Conservation (phyloP, 257 asterid species). For the Eucommia ulmoides region DNA sequence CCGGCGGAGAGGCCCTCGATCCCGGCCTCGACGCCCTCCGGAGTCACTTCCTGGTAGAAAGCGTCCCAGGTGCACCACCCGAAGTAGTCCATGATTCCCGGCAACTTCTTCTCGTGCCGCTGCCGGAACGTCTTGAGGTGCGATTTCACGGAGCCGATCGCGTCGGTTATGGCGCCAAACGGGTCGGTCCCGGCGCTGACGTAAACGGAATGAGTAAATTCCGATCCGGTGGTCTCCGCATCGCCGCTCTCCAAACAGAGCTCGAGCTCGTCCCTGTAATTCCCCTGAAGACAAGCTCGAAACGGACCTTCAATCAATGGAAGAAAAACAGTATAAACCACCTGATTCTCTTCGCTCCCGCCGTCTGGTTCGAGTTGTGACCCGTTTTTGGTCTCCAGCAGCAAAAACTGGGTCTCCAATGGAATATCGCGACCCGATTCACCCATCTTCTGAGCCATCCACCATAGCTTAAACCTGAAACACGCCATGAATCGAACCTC, state of each 20-base stretch:
- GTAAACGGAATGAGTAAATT: constrained; percentile 48
- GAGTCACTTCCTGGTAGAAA: constrained; percentile 71
- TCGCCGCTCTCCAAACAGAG: constrained; percentile 77
- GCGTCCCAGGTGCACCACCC: constrained; percentile 99
- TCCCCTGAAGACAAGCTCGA: constrained; percentile 69
- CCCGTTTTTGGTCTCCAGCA: constrained; percentile 47
- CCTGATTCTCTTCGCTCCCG: constrained; percentile 24
- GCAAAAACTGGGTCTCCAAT: constrained; percentile 62
- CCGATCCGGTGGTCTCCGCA: constrained; percentile 20
- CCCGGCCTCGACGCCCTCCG: constrained; percentile 77
- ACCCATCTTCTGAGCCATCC: constrained; percentile 96
- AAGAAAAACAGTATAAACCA: constrained; percentile 48
- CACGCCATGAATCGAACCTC: constrained; percentile 69
- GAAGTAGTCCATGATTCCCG: constrained; percentile 56
- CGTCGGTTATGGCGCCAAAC: constrained; percentile 42
- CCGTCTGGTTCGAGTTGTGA: constrained; percentile 38
- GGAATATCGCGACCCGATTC: constrained; percentile 65
- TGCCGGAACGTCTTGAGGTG: constrained; percentile 52
- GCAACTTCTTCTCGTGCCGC: constrained; percentile 60
- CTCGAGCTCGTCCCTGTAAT: constrained; percentile 44
- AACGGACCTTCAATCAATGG: constrained; percentile 73
- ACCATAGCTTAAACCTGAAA: constrained; percentile 79
- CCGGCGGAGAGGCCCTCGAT: constrained; percentile 52
- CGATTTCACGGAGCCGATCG: constrained; percentile 40
- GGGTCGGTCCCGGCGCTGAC: constrained; percentile 63